Conservation (phyloP, 306 rosid species). For the Argentina anserina region DNA sequence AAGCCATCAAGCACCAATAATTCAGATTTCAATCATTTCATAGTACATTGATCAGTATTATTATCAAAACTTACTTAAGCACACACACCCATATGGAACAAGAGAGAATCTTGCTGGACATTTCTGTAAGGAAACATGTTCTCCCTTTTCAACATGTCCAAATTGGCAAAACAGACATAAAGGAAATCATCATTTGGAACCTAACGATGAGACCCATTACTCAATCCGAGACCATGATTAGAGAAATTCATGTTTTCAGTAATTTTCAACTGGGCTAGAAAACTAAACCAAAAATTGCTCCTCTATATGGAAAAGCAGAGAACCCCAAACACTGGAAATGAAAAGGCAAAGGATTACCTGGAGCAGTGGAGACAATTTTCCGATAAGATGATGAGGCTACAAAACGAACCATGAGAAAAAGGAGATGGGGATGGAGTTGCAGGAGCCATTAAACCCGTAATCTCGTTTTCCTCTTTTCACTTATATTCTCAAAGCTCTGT, state of each 20-base stretch:
- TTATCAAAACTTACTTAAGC: neutral
- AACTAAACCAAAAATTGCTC: neutral
- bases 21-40: neutral
- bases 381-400: slow-evolving; percentile 2
- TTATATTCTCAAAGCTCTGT: neutral
- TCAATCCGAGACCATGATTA: neutral
- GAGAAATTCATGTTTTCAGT: neutral
- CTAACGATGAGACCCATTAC: slow-evolving; percentile 7
- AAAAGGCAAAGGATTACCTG: slow-evolving; percentile 5
- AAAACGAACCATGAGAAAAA: slow-evolving; percentile 9
- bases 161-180: neutral
- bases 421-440: slow-evolving; percentile 7
- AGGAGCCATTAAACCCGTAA: slow-evolving; percentile 12
- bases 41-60: neutral
- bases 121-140: neutral
- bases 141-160: neutral
- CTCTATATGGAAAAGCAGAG: neutral
- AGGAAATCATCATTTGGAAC: slow-evolving; percentile 3
- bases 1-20: neutral
- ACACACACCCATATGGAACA: neutral
- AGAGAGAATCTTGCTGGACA: neutral
- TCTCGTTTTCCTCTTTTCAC: neutral
- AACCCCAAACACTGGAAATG: neutral
- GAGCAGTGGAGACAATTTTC: slow-evolving; percentile 14
- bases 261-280: neutral